Conservation (phyloP, 352 stramenopile species). For the Pythium pyrilobum region DNA sequence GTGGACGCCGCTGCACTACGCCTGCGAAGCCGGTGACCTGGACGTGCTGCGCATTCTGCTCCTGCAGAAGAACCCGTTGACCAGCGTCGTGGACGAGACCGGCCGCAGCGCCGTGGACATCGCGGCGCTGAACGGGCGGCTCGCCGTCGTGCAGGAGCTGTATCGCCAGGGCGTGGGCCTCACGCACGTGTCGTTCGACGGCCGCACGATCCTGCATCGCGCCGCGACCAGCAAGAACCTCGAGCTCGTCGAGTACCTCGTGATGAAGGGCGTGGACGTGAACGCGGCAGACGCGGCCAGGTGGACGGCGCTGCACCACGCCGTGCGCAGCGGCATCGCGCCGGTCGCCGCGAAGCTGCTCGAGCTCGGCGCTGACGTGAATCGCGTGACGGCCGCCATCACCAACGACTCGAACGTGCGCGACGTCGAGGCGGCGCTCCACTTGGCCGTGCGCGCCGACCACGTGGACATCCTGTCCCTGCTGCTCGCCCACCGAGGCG, state of each 20-base stretch:
- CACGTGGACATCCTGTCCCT: background rate
- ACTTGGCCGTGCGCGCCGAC: background rate
- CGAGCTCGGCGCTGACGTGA: background rate
- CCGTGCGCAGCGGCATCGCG: background rate
- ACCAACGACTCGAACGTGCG: background rate
- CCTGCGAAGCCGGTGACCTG: background rate
- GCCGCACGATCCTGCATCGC: slow-evolving; percentile 19
- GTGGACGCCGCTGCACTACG: background rate
- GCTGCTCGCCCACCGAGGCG: background rate
- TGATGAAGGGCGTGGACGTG: background rate
- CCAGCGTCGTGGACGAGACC: slow-evolving; percentile 13
- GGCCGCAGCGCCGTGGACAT: slow-evolving; percentile 33
- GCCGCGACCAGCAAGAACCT: slow-evolving; percentile 10
- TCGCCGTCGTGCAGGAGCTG: slow-evolving; percentile 32
- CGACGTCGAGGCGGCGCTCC: background rate
- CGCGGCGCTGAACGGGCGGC: slow-evolving; percentile 28
- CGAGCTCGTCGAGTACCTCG: background rate
- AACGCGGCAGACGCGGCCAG: background rate
- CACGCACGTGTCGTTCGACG: slow-evolving; percentile 12
- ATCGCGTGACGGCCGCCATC: background rate
- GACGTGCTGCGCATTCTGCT: background rate
- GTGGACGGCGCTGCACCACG: background rate
- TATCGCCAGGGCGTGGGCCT: slow-evolving; percentile 26
- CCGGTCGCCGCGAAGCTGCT: background rate
- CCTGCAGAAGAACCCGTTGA: background rate